Evolutionary conservation across 805 yeast genomes (phyloP).

Genomic region (Metschnikowia aberdeeniae): DNA sequence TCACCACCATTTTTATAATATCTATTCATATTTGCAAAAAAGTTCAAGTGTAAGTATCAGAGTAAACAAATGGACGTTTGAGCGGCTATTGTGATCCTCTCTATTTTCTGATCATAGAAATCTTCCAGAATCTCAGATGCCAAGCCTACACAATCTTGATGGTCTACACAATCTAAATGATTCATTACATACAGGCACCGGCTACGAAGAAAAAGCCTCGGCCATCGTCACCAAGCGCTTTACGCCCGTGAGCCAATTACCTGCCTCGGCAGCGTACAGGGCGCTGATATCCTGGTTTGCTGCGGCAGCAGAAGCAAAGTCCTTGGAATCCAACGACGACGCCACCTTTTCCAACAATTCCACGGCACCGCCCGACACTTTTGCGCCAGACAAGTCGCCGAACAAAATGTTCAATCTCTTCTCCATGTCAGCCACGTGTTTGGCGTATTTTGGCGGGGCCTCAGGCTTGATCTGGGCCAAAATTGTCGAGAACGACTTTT

Average conservation of each 20-base stretch:
- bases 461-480: slow-evolving; percentile 62
- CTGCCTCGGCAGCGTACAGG: slow-evolving; percentile 66
- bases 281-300: slow-evolving; percentile 58
- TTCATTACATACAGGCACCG: too few relatives aligned
- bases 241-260: slow-evolving; percentile 91
- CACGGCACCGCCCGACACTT: slow-evolving; percentile 55
- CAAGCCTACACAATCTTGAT: too few relatives aligned
- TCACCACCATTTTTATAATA: too few relatives aligned
- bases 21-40: too few relatives aligned
- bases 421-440: slow-evolving; percentile 76
- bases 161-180: too few relatives aligned
- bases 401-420: slow-evolving; percentile 73
- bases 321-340: slow-evolving; percentile 46
- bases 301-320: slow-evolving; percentile 56
- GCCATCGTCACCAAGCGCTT: slow-evolving; percentile 80
- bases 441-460: slow-evolving; percentile 68
- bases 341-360: slow-evolving; percentile 50
- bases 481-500: slow-evolving; percentile 49
- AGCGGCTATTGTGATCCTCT: too few relatives aligned
- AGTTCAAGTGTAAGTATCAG: too few relatives aligned
- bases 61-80: too few relatives aligned
- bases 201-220: slow-evolving; percentile 26
- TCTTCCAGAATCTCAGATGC: too few relatives aligned
- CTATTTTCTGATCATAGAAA: too few relatives aligned
- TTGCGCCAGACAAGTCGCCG: slow-evolving; percentile 69